Evolutionary conservation across 2,329 filamentous ascomycete species (phyloP), one percentile per base, ranked within the genome.

Genomic region (Neobulgaria alba): DNA sequence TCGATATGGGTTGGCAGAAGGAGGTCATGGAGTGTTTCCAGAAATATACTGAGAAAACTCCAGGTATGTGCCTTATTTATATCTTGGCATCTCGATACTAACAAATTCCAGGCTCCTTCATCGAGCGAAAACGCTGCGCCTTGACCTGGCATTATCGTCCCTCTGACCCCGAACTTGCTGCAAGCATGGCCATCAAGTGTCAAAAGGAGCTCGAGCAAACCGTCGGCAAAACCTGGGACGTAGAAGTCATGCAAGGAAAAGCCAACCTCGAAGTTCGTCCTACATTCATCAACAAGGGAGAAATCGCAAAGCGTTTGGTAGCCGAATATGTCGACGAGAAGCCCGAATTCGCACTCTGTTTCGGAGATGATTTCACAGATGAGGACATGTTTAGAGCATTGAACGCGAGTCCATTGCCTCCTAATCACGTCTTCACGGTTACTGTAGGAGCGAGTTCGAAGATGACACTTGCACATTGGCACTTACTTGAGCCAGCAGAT

Each of bases 101-200:
- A 59, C 46, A 30, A 2, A 10, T 19, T 1, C 10, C 23, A 85
- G 83, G 88, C 5, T 90, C 88, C 0, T 94, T 93, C 59, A 88
- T 95, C 46, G 92, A 98, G 64, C 79, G 83, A 45, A 98, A 98
- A 66, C 83, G 88, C 49, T 92, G 93, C 49, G 89, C 92, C 3
- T 67, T 96, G 36, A 96, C 92, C 3, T 96, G 92, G 92, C 92
- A 98, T 60, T 98, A 96, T 63, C 85, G 92, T 30, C 79, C 86
- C 19, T 87, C 87, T 1, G 87, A 95, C 57, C 87, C 86, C 1
- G 85, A 93, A 53, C 85, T 85, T 48, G 90, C 87, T 14, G 65
- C 77, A 0, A 84, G 85, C 63, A 84, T 90, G 66, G 80, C 89
- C 4, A 75, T 73, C 17, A 82, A 89, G 59, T 93, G 87, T 57